Evolutionary conservation across 305 asterid species (phyloP), one percentile per base, ranked within the genome.

Genomic region (Fraxinus velutina): DNA sequence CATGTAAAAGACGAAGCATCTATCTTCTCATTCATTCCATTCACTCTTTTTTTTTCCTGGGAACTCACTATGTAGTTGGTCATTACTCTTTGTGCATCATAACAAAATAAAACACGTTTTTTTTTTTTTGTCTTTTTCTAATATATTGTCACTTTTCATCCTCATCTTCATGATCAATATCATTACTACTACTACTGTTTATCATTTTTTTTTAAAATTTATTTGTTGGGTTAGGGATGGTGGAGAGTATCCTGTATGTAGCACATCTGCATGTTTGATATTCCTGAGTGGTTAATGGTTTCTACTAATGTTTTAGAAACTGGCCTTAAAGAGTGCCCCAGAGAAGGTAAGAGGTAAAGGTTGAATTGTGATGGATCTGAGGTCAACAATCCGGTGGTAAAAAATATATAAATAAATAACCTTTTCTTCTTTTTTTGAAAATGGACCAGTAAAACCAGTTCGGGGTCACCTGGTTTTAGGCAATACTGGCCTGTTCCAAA

Each of bases 211-310:
- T 72, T 42, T 9, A 1, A 42, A 42, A n/a, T 73, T 76, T 52
- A 47, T 29, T 68, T 66, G 71, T 32, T 33, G 80, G 50, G 60
- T 73, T 71, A 33, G 62, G 55, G 70, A 42, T 81, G 36, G 33
- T 39, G 62, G 70, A 64, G 55, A 76, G 27, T 22, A 29, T 78
- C 72, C 27, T 15, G 8, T n/a, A 79, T 81, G 81, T 36, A 50
- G 32, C 27, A 1, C 66, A 52, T 15, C 13, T 44, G 29, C 79
- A 74, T 73, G 82, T 62, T 60, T 52, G 62, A n/a, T 52, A 15
- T 52, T n/a, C 62, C 62, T n/a, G 62, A 52, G 62, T 50, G 62
- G 62, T 50, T 50, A 15, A 50, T 52, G 21, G 8, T 50, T 50
- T 50, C 2, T 0, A 50, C 62, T 6, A 50, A 3, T 15, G 62